Percentiles rank a stretch among this genome's conserved stretches.
Conservation (phyloP, 2,329 filamentous ascomycete genomes). For the Knufia petricola region DNA sequence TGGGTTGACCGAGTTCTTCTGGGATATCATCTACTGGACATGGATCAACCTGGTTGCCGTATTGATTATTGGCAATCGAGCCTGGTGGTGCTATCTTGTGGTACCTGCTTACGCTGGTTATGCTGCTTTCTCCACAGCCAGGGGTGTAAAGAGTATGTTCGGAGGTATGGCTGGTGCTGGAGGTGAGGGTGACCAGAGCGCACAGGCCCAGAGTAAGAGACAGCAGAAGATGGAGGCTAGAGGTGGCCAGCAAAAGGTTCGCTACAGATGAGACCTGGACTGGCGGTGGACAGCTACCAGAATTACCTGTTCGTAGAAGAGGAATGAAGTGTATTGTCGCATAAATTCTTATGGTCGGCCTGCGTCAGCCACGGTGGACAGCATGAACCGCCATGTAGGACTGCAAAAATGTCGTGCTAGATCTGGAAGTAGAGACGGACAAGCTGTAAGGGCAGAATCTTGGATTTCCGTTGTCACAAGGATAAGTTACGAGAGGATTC, state of each 20-base stretch:
- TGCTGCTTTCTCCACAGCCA: constrained; percentile 37
- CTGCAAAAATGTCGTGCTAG: no score
- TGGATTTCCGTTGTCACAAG: no score
- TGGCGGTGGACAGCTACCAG: no score
- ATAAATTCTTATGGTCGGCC: no score
- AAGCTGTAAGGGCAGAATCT: no score
- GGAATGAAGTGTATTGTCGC: no score
- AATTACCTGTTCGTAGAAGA: no score
- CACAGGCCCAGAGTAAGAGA: constrained; percentile 37
- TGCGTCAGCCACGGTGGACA: no score
- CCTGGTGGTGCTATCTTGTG: constrained; percentile 54
- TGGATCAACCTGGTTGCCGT: constrained; percentile 69
- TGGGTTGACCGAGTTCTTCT: constrained; percentile 95
- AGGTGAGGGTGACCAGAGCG: constrained; percentile 25
- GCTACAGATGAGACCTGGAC: constrained; percentile 36
- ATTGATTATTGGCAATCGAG: constrained; percentile 70
- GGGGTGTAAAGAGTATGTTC: constrained; percentile 34
- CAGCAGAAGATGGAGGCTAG: constrained; percentile 46
- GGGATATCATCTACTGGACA: constrained; percentile 91
- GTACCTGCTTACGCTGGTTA: constrained; percentile 42
- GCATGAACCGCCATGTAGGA: no score
- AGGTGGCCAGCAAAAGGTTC: constrained; percentile 33
- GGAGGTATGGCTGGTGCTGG: constrained; percentile 34
- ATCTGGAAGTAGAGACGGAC: no score
- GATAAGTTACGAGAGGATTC: no score